These are phyloP conservation scores for Gamarada debralockiae DNA, from an alignment of 495 filamentous ascomycete species.

Conservation along the genomic window DNA sequence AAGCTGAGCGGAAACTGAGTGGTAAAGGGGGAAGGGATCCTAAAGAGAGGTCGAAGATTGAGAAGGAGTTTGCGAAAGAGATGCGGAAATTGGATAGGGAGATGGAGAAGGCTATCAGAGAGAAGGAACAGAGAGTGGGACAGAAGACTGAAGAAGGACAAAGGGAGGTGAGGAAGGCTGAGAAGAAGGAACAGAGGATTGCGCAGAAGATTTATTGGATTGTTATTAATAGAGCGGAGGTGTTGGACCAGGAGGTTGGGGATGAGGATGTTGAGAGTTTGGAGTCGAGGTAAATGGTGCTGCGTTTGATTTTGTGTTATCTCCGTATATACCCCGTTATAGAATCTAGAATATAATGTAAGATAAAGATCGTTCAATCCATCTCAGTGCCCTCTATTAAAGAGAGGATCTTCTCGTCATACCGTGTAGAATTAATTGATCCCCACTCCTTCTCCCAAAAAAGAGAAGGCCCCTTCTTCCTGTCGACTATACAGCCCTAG, in stretches of 20 bases:
- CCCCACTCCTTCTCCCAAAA: too few relatives aligned
- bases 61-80: neutral
- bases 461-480: too few relatives aligned
- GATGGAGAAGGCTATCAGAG: slow-evolving; percentile 17
- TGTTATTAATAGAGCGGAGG: slow-evolving; percentile 9
- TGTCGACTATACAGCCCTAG: too few relatives aligned
- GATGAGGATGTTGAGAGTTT: slow-evolving; percentile 10
- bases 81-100: neutral
- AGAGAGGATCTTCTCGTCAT: too few relatives aligned
- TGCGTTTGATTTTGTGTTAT: too few relatives aligned
- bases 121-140: slow-evolving; percentile 20
- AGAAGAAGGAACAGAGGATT: slow-evolving; percentile 5
- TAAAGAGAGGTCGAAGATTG: neutral
- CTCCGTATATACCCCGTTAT: neutral
- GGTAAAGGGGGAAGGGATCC: slow-evolving; percentile 13
- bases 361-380: too few relatives aligned
- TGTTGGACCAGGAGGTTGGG: neutral
- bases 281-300: neutral
- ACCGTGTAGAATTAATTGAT: too few relatives aligned
- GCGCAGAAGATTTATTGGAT: slow-evolving; percentile 13
- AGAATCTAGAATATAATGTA: too few relatives aligned
- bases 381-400: too few relatives aligned
- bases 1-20: slow-evolving; percentile 4
- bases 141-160: too few relatives aligned
- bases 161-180: slow-evolving; percentile 22